Conservation (phyloP, 2,329 filamentous ascomycete species). For the Penicillium brasilianum region DNA sequence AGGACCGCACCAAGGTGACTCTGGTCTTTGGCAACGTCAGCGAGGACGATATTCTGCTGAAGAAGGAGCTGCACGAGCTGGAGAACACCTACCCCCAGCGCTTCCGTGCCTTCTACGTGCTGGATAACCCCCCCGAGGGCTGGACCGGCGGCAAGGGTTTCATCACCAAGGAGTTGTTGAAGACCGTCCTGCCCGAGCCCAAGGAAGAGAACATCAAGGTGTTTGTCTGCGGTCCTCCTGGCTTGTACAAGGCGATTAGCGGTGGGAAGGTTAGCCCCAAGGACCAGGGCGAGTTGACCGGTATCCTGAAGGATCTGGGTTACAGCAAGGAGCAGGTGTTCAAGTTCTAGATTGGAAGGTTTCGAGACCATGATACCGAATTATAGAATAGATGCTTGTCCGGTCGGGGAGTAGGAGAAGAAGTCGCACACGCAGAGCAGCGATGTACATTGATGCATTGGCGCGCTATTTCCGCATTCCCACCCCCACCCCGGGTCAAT, state of each 20-base stretch:
- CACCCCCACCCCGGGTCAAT: background rate
- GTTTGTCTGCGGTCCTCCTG: conserved; percentile 93
- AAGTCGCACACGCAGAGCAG: conserved; percentile 2
- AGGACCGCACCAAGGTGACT: conserved; percentile 97
- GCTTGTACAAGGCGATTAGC: conserved; percentile 89
- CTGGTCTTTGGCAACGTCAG: conserved; percentile 89
- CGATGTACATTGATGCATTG: conserved; percentile 27
- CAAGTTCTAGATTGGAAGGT: conserved; percentile 88
- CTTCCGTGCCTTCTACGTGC: conserved; percentile 92
- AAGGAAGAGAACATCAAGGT: conserved; percentile 93
- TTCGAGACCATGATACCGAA: too few relatives aligned
- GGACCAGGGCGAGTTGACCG: conserved; percentile 89
- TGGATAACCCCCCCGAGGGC: conserved; percentile 80
- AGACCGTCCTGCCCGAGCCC: conserved; percentile 92
- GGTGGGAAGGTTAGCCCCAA: conserved; percentile 88
- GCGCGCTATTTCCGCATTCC: conserved; percentile 13
- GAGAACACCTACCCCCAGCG: conserved; percentile 95
- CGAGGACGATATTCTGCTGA: conserved; percentile 90
- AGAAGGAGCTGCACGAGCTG: conserved; percentile 79
- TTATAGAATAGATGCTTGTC: conserved; percentile 22
- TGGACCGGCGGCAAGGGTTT: conserved; percentile 79
- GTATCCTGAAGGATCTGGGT: conserved; percentile 81
- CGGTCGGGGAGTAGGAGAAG: conserved; percentile 2
- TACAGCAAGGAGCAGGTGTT: conserved; percentile 89
- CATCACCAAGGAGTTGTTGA: conserved; percentile 89